Evolutionary conservation across 2,329 filamentous ascomycete genomes (phyloP).

Genomic region (Xylariaceae sp.): DNA sequence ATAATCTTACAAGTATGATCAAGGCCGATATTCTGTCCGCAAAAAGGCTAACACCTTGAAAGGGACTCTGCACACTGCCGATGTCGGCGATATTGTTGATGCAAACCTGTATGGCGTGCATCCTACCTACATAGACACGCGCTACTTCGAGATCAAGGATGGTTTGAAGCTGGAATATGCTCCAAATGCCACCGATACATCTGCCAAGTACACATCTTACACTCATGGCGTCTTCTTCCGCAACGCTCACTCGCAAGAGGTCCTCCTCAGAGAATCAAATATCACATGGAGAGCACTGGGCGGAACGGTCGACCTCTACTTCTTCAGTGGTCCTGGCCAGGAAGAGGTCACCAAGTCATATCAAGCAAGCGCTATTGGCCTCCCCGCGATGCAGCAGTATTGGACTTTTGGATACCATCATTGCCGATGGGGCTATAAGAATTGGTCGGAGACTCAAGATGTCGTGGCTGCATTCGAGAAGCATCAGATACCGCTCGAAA

Average conservation of each 20-base stretch:
- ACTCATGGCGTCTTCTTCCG: slow-evolving; percentile 76
- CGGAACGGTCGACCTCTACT: slow-evolving; percentile 74
- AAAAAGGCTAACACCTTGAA: slow-evolving; percentile 1
- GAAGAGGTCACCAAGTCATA: slow-evolving; percentile 68
- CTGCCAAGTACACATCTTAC: slow-evolving; percentile 57
- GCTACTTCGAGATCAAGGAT: slow-evolving; percentile 60
- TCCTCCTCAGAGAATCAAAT: slow-evolving; percentile 58
- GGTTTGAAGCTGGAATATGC: slow-evolving; percentile 49
- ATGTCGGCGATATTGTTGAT: slow-evolving; percentile 62
- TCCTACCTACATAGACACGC: slow-evolving; percentile 74
- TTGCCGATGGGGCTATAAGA: slow-evolving; percentile 77
- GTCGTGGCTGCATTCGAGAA: slow-evolving; percentile 64
- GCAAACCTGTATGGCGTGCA: slow-evolving; percentile 73
- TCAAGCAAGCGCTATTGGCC: slow-evolving; percentile 60
- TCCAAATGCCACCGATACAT: slow-evolving; percentile 49
- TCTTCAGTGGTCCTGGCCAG: slow-evolving; percentile 69
- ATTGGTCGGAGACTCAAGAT: slow-evolving; percentile 64
- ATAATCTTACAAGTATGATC: slow-evolving; percentile 60
- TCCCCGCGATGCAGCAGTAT: slow-evolving; percentile 77
- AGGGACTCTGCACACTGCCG: slow-evolving; percentile 57
- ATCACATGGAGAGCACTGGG: slow-evolving; percentile 73
- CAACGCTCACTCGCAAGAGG: slow-evolving; percentile 73
- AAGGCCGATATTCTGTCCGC: neutral
- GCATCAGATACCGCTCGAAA: slow-evolving; percentile 66
- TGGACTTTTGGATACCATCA: slow-evolving; percentile 80